Percentiles rank a stretch among this genome's conserved stretches.
phyloP scores from a whole-genome alignment of 441 rosid species.

The Sinapis alba region DNA sequence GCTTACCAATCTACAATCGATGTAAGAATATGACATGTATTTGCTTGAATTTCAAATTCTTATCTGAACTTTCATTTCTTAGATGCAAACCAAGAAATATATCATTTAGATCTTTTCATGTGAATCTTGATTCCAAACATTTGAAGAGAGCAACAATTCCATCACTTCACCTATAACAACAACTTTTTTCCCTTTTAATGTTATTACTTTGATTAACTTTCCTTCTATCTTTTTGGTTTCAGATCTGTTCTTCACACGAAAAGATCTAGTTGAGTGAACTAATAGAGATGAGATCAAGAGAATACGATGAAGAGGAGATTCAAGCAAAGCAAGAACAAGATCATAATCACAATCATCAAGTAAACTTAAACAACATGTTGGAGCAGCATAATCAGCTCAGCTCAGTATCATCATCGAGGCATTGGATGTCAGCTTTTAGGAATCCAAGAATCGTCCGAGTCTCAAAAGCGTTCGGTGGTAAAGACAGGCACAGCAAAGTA shows the following conservation, averaged over 20 bases:
- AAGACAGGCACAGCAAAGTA: conserved; percentile 96
- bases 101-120: conserved; percentile 18
- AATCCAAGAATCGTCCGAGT: conserved; percentile 90
- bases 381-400: conserved; percentile 24
- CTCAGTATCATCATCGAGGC: conserved; percentile 57
- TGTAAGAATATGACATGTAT: conserved; percentile 27
- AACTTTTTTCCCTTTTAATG: background rate
- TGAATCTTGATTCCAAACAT: background rate
- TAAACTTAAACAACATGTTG: conserved; percentile 34
- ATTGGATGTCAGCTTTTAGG: conserved; percentile 73
- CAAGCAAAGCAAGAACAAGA: conserved; percentile 66
- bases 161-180: background rate
- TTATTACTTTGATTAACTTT: background rate
- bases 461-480: conserved; percentile 79
- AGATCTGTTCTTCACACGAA: conserved; percentile 33
- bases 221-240: conserved; percentile 5
- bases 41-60: background rate
- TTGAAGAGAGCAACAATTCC: background rate
- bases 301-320: conserved; percentile 42
- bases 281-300: conserved; percentile 34
- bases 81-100: background rate
- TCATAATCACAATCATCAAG: conserved; percentile 22
- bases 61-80: background rate
- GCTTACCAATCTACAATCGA: conserved; percentile 14
- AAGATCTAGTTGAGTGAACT: conserved; percentile 1